phyloP scores from a whole-genome alignment of 2,329 filamentous ascomycete species.

The Fusarium sp. region DNA sequence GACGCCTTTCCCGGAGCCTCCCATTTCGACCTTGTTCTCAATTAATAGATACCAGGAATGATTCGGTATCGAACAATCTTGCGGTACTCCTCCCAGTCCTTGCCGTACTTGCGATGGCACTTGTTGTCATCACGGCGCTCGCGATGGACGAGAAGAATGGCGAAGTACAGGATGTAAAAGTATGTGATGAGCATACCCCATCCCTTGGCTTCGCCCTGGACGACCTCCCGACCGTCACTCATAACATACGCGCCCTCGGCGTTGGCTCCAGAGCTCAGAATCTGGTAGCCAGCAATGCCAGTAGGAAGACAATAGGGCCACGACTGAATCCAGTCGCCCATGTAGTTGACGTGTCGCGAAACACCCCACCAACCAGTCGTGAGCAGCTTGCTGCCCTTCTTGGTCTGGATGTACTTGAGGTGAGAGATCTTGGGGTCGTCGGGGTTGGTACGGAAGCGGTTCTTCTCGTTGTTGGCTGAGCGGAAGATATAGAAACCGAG shows the following conservation, averaged over 20 bases:
- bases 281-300: slow-evolving; percentile 84
- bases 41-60: slow-evolving; percentile 85
- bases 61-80: slow-evolving; percentile 86
- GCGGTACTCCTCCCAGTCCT: slow-evolving; percentile 92
- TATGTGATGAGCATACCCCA: slow-evolving; percentile 93
- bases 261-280: slow-evolving; percentile 70
- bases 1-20: background rate
- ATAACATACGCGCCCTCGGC: slow-evolving; percentile 70
- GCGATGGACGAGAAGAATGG: slow-evolving; percentile 86
- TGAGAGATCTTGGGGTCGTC: slow-evolving; percentile 83
- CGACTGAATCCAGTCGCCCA: slow-evolving; percentile 94
- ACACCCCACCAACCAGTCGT: slow-evolving; percentile 94
- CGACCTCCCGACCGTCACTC: slow-evolving; percentile 73
- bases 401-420: slow-evolving; percentile 89
- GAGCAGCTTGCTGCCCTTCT: slow-evolving; percentile 84
- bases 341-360: slow-evolving; percentile 94
- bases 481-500: slow-evolving; percentile 94
- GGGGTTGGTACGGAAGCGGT: slow-evolving; percentile 90
- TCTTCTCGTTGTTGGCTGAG: slow-evolving; percentile 94
- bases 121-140: slow-evolving; percentile 92
- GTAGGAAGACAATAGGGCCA: slow-evolving; percentile 94
- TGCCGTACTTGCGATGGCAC: slow-evolving; percentile 91
- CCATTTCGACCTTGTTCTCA: slow-evolving; percentile 12
- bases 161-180: slow-evolving; percentile 96
- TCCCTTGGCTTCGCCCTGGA: slow-evolving; percentile 81